phyloP scores from a whole-genome alignment of 2,329 filamentous ascomycete species.

The Neodidymelliopsis sp. region DNA sequence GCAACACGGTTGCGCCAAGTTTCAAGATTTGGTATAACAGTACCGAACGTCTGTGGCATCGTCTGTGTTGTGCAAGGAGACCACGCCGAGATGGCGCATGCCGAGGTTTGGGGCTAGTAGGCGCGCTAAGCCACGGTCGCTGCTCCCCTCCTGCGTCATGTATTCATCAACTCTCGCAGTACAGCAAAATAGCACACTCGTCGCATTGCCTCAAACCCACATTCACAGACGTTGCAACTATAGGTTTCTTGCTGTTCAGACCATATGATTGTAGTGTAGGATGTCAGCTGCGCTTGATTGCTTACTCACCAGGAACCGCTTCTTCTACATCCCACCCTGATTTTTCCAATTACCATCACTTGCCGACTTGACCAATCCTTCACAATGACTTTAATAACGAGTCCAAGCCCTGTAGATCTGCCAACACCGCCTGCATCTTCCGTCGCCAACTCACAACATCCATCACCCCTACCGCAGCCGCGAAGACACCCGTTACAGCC shows the following conservation, averaged over 20 bases:
- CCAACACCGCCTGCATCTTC: slow-evolving; percentile 60
- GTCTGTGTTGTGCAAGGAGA: too few relatives aligned
- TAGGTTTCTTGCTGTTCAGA: not conserved
- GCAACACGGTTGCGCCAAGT: not conserved
- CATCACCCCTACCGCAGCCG: slow-evolving; percentile 59
- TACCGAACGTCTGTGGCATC: too few relatives aligned
- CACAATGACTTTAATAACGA: slow-evolving; percentile 22
- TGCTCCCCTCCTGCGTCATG: not conserved
- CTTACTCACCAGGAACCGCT: slow-evolving; percentile 22
- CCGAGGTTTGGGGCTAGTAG: too few relatives aligned
- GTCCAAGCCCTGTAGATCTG: slow-evolving; percentile 14
- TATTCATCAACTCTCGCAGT: not conserved
- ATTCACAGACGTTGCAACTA: not conserved
- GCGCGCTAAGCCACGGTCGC: not conserved
- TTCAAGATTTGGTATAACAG: too few relatives aligned
- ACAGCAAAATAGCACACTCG: not conserved
- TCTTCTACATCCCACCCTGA: slow-evolving; percentile 21
- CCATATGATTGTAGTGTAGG: slow-evolving; percentile 10
- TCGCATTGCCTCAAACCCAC: not conserved
- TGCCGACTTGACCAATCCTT: not conserved
- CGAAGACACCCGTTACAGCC: slow-evolving; percentile 61
- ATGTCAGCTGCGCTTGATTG: slow-evolving; percentile 23
- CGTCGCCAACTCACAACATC: slow-evolving; percentile 48
- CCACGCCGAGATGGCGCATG: too few relatives aligned
- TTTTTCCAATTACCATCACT: not conserved